These are phyloP conservation scores for Pseudopyricularia cyperi DNA, from an alignment of 2,329 filamentous ascomycete species.

Conservation along the genomic window DNA sequence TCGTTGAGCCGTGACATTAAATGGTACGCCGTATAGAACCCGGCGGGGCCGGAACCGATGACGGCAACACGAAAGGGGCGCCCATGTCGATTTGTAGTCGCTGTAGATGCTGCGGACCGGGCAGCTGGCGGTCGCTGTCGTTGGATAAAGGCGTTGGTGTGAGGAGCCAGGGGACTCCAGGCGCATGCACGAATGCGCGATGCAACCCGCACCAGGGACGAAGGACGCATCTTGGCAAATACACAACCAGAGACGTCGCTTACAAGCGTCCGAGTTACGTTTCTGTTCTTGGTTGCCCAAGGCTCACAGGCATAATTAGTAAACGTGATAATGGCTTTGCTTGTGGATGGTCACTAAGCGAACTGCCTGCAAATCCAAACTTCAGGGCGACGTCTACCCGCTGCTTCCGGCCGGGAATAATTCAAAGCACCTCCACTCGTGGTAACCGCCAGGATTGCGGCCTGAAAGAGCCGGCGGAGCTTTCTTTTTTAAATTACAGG, in stretches of 20 bases:
- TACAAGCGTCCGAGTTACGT: no score
- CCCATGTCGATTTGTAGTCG: conserved; percentile 9
- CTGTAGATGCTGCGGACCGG: background rate
- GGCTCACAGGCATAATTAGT: no score
- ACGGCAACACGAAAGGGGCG: conserved; percentile 68
- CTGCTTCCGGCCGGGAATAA: no score
- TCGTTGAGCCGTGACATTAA: conserved; percentile 63
- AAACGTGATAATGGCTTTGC: no score
- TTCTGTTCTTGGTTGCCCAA: no score
- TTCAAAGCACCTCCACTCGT: no score
- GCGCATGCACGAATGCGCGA: background rate
- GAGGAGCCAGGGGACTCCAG: background rate
- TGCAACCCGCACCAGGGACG: background rate
- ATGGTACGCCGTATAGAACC: conserved; percentile 86
- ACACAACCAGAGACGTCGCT: background rate
- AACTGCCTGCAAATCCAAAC: no score
- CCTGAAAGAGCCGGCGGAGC: background rate
- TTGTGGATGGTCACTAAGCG: no score
- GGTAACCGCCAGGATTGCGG: background rate
- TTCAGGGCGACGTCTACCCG: no score
- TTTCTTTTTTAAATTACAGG: background rate
- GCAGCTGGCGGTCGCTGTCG: background rate
- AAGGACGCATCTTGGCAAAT: background rate
- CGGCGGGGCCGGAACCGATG: conserved; percentile 86
- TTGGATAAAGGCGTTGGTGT: background rate